Conservation (phyloP, 2,329 filamentous ascomycete genomes). For the Trichoderma koningiopsis region DNA sequence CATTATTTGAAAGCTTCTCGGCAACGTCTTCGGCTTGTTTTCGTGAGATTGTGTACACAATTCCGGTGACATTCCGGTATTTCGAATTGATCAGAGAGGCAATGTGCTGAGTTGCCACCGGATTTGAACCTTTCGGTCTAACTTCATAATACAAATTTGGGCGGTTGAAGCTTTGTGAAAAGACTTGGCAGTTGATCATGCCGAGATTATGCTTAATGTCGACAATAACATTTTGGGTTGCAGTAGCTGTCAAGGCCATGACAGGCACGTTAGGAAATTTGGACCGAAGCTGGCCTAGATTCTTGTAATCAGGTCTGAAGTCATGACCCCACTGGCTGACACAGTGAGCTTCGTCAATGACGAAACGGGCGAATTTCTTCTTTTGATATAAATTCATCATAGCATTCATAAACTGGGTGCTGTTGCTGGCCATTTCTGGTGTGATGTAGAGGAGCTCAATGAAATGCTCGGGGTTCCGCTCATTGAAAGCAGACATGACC, state of each 20-base stretch:
- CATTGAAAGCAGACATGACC: conserved; percentile 66
- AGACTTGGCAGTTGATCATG: conserved; percentile 76
- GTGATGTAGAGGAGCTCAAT: conserved; percentile 93
- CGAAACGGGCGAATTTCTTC: conserved; percentile 79
- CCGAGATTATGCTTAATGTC: conserved; percentile 92
- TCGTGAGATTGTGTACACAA: conserved; percentile 89
- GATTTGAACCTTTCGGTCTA: conserved; percentile 66
- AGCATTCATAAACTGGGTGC: conserved; percentile 63
- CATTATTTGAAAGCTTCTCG: conserved; percentile 61
- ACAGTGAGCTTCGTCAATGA: conserved; percentile 99
- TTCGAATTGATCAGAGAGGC: conserved; percentile 68
- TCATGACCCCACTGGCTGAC: conserved; percentile 99
- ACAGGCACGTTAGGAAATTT: conserved; percentile 80
- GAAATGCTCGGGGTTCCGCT: conserved; percentile 68
- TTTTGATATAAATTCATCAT: conserved; percentile 70
- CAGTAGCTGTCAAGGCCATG: conserved; percentile 94
- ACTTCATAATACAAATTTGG: conserved; percentile 92
- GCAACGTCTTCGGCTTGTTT: conserved; percentile 83
- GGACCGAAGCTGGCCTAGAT: conserved; percentile 71
- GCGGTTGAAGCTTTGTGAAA: conserved; percentile 95
- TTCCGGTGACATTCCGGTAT: conserved; percentile 76
- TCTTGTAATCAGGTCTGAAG: conserved; percentile 94
- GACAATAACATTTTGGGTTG: conserved; percentile 86
- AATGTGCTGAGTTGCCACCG: conserved; percentile 49
- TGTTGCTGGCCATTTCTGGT: conserved; percentile 94